These are phyloP conservation scores for Kwoniella sp. DNA, from an alignment of 768 basidiomycete species.

Conservation along the genomic window DNA sequence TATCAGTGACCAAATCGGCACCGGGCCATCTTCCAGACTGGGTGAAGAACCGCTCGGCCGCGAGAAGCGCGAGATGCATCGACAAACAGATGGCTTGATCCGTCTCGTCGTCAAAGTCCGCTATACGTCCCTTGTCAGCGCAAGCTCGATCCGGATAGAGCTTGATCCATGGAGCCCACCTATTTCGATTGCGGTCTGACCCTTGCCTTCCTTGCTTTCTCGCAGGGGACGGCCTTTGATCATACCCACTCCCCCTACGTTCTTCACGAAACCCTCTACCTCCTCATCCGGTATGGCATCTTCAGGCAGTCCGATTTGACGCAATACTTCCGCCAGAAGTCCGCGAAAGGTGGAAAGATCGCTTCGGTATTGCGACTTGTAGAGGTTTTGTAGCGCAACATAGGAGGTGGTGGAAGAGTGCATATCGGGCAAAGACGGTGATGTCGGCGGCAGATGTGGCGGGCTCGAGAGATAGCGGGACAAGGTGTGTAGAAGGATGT, in stretches of 20 bases:
- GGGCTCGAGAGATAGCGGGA: constrained; percentile 57
- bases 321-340: constrained; percentile 34
- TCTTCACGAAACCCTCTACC: constrained; percentile 51
- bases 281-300: constrained; percentile 45
- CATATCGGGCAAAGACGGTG: constrained; percentile 88
- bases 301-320: constrained; percentile 30
- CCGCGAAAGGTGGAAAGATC: constrained; percentile 42
- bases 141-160: too few relatives aligned
- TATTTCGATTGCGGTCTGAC: constrained; percentile 32
- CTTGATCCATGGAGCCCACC: too few relatives aligned
- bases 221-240: constrained; percentile 46
- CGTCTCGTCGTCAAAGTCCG: not conserved
- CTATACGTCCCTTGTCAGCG: not conserved
- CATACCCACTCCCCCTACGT: constrained; percentile 49
- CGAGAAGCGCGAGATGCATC: constrained; percentile 48
- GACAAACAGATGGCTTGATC: constrained; percentile 26
- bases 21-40: constrained; percentile 48
- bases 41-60: constrained; percentile 44
- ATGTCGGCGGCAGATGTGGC: constrained; percentile 69
- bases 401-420: constrained; percentile 81
- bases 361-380: constrained; percentile 62
- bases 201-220: constrained; percentile 31
- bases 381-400: constrained; percentile 77
- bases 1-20: constrained; percentile 5
- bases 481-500: constrained; percentile 71